Evolutionary conservation across 2,329 filamentous ascomycete genomes (phyloP), one percentile per base, ranked within the genome.

Genomic region (Emergomyces africanus): DNA sequence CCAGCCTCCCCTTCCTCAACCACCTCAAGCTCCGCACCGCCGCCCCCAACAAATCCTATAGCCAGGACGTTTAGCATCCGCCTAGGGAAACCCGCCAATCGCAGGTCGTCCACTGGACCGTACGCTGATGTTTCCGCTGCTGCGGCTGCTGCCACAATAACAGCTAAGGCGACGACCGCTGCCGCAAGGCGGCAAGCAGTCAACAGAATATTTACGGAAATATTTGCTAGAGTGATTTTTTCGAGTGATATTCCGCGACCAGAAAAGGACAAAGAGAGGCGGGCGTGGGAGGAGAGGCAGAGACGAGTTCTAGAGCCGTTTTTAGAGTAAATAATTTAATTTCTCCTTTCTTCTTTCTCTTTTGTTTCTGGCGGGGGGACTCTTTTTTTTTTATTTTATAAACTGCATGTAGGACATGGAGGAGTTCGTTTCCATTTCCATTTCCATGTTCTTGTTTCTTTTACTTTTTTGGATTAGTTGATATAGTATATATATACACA

Each of bases 271-370:
- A 83, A 82, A 71, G 86, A 88, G 61, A 81, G 75, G 64, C 84
- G 78, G 61, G 72, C 75, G 0, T 71, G 78, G 15, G 83, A 85
- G 63, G 87, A 87, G 60, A 81, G 82, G 69, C 87, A 84, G 75
- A 78, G 79, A 59, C 79, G 79, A 10, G 73, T 91, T 14, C 69
- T 95, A 35, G 87, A 90, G 68, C 74, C 89, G 33, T 95, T 95
- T 64, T 68, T 89, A 60, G 39, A 42, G 39, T 55, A 39, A 55
- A n/a, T n/a, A n/a, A n/a, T n/a, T n/a, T n/a, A n/a, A n/a, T n/a
- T 55, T 41, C 20, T 20, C 41, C 30, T 3, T 10, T 53, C 14
- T 20, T 28, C 25, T 20, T 51, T 35, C 14, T 5, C 5, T n/a
- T 44, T 55, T 42, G 1, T 44, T n/a, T 28, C 14, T 8, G 5